Base-by-base conservation (phyloP, 768 basidiomycete genomes). In the Tricholomella constricta region DNA sequence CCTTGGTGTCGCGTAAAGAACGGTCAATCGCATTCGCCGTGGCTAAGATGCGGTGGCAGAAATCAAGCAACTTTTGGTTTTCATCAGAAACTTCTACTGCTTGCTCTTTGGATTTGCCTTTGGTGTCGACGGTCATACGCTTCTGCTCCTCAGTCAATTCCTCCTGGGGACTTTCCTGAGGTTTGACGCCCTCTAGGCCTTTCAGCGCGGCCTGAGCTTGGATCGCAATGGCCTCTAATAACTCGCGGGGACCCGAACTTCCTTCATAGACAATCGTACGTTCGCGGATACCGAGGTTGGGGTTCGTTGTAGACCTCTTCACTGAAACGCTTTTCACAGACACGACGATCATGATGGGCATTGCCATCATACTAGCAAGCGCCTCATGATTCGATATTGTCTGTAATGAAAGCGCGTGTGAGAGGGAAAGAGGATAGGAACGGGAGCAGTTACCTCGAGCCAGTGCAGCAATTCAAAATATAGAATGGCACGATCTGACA, bases 321-420 rank as follows among this genome's bases (percentile, higher is more conserved):
- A 82, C 73, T 3, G 76, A 74, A n/a, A 84, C 72, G 6, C 78
- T 73, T 65, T 88, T 88, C 46, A 84, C 79, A 17, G 87, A 87
- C 4, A 79, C 76, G 17, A 84, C 81, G n/a, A 85, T 84, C 93
- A 94, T 94, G 65, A 91, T 92, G 6, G 94, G 93, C 92, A 95
- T 96, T 1, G 91, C 93, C 84, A 96, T 91, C 89, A 95, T 94
- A 55, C 89, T 91, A 14, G 92, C 92, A 35, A 97, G 72, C 5
- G 92, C 89, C 75, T 96, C 95, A 57, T 97, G 94, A 59, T 86
- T 87, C 6, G 94, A 95, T 41, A 98, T 89, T 0, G 91, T 93
- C 94, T 97, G 50, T 15, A 55, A 43, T 34, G 48, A 20, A n/a
- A n/a, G n/a, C n/a, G n/a, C n/a, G n/a, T 36, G 3, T 10, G 10